These are phyloP conservation scores for Capsicum chinense DNA, from an alignment of 257 asterid species.

Conservation along the genomic window DNA sequence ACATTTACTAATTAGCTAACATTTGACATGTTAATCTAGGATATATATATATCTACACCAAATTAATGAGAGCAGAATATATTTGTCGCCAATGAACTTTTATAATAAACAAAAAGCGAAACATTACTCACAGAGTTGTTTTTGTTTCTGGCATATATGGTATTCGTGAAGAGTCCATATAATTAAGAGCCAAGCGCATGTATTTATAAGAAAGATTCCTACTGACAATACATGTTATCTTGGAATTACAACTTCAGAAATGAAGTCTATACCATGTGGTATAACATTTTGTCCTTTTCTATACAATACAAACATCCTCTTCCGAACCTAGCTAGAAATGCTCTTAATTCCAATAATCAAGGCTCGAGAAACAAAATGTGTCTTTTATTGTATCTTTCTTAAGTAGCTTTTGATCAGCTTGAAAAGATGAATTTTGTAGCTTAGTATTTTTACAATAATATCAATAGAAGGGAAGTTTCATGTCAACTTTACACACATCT, in stretches of 20 bases:
- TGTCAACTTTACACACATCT: slow-evolving; percentile 8
- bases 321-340: not conserved
- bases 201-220: slow-evolving; percentile 1
- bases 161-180: not conserved
- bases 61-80: no score
- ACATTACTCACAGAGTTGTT: no score
- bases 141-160: no score
- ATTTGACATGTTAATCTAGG: no score
- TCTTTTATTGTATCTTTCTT: not conserved
- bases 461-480: slow-evolving; percentile 25
- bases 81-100: no score
- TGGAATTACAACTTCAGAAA: not conserved
- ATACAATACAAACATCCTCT: slow-evolving; percentile 23
- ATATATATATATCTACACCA: no score
- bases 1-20: no score
- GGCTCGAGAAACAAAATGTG: slow-evolving; percentile 1
- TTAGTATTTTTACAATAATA: not conserved
- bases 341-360: not conserved
- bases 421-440: slow-evolving; percentile 9
- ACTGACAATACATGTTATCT: not conserved
- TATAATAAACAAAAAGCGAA: no score
- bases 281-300: not conserved
- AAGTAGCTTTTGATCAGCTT: slow-evolving; percentile 19
- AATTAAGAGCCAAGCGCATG: not conserved
- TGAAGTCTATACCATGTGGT: slow-evolving; percentile 11